phyloP scores from a whole-genome alignment of 2,329 filamentous ascomycete genomes.

The Fusarium zealandicum region DNA sequence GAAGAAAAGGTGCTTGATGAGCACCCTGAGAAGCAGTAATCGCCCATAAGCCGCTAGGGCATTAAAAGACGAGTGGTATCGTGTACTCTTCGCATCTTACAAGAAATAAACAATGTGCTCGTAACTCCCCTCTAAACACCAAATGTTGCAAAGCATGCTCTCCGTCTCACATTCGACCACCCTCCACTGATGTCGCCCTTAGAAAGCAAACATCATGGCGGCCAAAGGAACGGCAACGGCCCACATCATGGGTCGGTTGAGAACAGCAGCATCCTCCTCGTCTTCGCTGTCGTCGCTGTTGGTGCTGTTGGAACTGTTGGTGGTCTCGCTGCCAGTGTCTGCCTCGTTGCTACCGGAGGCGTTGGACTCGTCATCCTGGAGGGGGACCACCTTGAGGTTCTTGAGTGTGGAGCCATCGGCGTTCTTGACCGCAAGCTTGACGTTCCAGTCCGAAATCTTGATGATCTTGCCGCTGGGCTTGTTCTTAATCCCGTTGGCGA shows the following conservation, averaged over 20 bases:
- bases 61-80: conserved; percentile 23
- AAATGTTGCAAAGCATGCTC: conserved; percentile 21
- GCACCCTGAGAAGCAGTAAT: conserved; percentile 23
- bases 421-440: conserved; percentile 55
- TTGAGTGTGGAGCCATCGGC: conserved; percentile 51
- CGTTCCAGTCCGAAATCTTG: conserved; percentile 68
- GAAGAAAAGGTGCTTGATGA: conserved; percentile 13
- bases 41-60: conserved; percentile 2
- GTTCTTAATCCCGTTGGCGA: conserved; percentile 75
- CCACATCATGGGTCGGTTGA: conserved; percentile 45
- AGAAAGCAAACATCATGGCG: conserved; percentile 47
- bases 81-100: conserved; percentile 30
- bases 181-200: conserved; percentile 3
- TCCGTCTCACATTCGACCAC: not conserved
- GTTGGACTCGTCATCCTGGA: conserved; percentile 56
- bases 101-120: conserved; percentile 19
- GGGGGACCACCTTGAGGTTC: conserved; percentile 56
- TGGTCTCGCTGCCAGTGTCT: conserved; percentile 44
- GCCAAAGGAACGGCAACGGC: conserved; percentile 45
- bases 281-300: conserved; percentile 19
- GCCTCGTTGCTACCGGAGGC: conserved; percentile 53
- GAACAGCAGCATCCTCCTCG: conserved; percentile 41
- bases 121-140: conserved; percentile 16
- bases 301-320: conserved; percentile 28
- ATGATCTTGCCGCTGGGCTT: conserved; percentile 73